Evolutionary conservation across 1,284 basidiomycete genomes (phyloP), one percentile per base, ranked within the genome.

Genomic region (Ustilago trichophora): DNA sequence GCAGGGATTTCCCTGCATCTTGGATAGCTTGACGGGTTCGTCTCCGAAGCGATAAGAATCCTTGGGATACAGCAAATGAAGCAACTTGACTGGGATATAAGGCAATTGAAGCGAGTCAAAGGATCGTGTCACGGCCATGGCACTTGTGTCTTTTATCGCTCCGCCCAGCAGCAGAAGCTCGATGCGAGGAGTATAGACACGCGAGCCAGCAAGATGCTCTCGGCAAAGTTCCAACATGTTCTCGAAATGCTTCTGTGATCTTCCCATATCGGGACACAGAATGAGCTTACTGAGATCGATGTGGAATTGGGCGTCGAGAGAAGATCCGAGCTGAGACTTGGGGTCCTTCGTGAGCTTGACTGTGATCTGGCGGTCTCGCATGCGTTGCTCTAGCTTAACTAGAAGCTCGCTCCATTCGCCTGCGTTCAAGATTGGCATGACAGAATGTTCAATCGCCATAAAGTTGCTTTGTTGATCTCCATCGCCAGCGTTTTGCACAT

Each of bases 1-100:
- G 22, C 57, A 62, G 12, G 66, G 64, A 29, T 47, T 63, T 15
- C 70, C 70, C 32, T 46, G 32, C 25, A 69, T 62, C 15, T 50
- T 52, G n/a, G 66, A 69, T 1, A 62, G 51, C 13, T 45, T 65
- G 32, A 58, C 58, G 11, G 67, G 67, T 42, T 69, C 66, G 38
- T 64, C 56, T 0, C 49, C 52, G 25, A 25, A 59, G 6, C 60
- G 55, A n/a, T 42, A 35, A 11, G 44, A 41, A 32, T 69, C 66
- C 31, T 56, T 59, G 0, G 55, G 48, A 11, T 25, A 57, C 3
- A 64, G 60, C 7, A 45, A 29, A 31, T 60, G n/a, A 18, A 58
- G 51, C n/a, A 64, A 48, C 34, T 49, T 54, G 18, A 64, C 44
- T 1, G 36, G 31, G 2, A 6, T 38, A 24, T 46, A 44, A 6